Percentiles rank a stretch among this genome's conserved stretches.
Evolutionary conservation across 2,329 filamentous ascomycete genomes (phyloP).

Genomic region (Huntiella moniliformis): DNA sequence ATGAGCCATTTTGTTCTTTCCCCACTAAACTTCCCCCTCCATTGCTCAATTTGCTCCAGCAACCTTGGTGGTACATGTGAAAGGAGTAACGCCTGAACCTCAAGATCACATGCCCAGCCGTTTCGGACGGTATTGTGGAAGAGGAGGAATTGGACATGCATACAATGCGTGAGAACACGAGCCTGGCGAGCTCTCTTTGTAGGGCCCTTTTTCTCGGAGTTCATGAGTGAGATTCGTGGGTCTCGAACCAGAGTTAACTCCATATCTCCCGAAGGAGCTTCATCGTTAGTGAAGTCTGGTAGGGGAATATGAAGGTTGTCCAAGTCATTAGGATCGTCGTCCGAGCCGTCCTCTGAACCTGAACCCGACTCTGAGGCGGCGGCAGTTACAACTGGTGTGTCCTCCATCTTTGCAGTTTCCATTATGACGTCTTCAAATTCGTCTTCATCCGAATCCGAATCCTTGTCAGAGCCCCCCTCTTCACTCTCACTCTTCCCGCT

Average conservation of each 20-base stretch:
- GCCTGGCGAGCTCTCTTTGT: conserved; percentile 70
- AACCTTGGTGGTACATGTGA: conserved; percentile 51
- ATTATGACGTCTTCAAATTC: conserved; percentile 24
- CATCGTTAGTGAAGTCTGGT: conserved; percentile 21
- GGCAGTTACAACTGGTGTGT: not conserved
- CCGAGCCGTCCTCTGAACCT: conserved; percentile 28
- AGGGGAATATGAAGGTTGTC: conserved; percentile 39
- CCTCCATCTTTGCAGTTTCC: not conserved
- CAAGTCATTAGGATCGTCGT: conserved; percentile 45
- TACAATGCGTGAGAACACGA: conserved; percentile 60
- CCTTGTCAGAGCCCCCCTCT: conserved; percentile 29
- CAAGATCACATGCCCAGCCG: conserved; percentile 59
- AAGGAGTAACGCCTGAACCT: conserved; percentile 57
- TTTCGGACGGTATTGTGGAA: conserved; percentile 83
- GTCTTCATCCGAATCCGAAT: conserved; percentile 22
- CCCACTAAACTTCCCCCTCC: conserved; percentile 50
- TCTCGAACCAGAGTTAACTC: conserved; percentile 51
- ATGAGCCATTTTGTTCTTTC: conserved; percentile 16
- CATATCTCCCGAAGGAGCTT: conserved; percentile 43
- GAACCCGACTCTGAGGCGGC: conserved; percentile 14
- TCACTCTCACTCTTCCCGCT: conserved; percentile 19
- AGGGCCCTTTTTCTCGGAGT: conserved; percentile 58
- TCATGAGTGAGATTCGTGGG: conserved; percentile 39
- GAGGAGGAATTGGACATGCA: conserved; percentile 74
- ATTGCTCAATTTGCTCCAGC: conserved; percentile 55